These are phyloP conservation scores for Suzukiozyma palmioleophila DNA, from an alignment of 1,139 yeast species.

Conservation along the genomic window DNA sequence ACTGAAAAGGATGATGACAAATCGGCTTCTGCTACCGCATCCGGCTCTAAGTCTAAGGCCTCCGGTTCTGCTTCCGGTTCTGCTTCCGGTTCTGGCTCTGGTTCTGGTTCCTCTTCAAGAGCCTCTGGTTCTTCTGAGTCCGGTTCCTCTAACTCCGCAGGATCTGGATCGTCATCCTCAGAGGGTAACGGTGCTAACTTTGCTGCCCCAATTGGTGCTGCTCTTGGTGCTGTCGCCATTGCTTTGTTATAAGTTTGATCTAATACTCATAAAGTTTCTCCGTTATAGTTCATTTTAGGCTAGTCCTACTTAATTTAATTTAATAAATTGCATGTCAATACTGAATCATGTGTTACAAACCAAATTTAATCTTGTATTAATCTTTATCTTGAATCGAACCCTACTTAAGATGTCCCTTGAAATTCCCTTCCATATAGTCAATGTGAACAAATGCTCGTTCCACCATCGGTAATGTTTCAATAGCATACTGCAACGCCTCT, in stretches of 20 bases:
- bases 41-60: not conserved
- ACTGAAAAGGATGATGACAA: not conserved
- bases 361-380: too few species aligned
- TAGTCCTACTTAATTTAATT: conserved; percentile 3
- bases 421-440: conserved; percentile 60
- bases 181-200: not conserved
- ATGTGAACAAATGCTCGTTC: conserved; percentile 81
- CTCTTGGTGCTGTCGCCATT: conserved; percentile 9
- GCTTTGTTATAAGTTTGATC: conserved; percentile 7
- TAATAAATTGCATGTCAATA: conserved; percentile 1
- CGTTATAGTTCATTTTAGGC: conserved; percentile 3
- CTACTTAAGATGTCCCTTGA: conserved; percentile 42
- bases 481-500: conserved; percentile 75
- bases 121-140: not conserved
- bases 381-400: not conserved
- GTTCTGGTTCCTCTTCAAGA: not conserved
- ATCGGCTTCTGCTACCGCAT: not conserved
- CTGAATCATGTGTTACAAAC: too few species aligned
- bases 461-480: conserved; percentile 71
- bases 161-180: conserved; percentile 4
- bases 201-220: conserved; percentile 3
- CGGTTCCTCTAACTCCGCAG: not conserved
- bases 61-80: conserved; percentile 4
- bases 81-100: conserved; percentile 3
- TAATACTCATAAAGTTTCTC: not conserved